These are phyloP conservation scores for Pleurotus tuber-regium DNA, from an alignment of 768 basidiomycete species.

Conservation along the genomic window DNA sequence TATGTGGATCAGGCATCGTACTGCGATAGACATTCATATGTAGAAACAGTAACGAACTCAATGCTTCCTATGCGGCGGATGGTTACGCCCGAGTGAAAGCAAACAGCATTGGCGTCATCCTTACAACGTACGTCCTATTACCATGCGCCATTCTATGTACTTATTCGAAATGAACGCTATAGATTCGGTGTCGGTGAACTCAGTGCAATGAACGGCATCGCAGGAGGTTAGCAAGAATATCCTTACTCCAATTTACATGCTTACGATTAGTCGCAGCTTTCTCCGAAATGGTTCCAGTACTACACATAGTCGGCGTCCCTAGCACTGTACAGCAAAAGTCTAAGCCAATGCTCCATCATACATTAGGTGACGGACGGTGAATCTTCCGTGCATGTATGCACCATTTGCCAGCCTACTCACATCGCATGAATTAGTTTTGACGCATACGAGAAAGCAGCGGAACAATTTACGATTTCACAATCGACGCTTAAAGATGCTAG, in stretches of 20 bases:
- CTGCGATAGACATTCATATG: too few relatives aligned
- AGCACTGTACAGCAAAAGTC: slow-evolving; percentile 69
- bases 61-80: slow-evolving; percentile 89
- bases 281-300: slow-evolving; percentile 86
- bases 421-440: slow-evolving; percentile 55
- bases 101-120: slow-evolving; percentile 63
- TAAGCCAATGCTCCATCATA: slow-evolving; percentile 82
- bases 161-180: neutral
- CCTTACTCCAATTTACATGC: neutral
- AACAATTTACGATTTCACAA: slow-evolving; percentile 73
- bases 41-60: slow-evolving; percentile 69
- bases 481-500: slow-evolving; percentile 52
- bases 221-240: slow-evolving; percentile 52
- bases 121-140: slow-evolving; percentile 62
- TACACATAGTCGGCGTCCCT: slow-evolving; percentile 86
- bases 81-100: slow-evolving; percentile 90
- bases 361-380: slow-evolving; percentile 79
- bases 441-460: slow-evolving; percentile 73
- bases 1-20: too few relatives aligned
- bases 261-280: slow-evolving; percentile 43
- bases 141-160: neutral
- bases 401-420: neutral
- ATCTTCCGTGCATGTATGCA: slow-evolving; percentile 7
- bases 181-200: slow-evolving; percentile 95
- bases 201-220: slow-evolving; percentile 83